Base-by-base conservation (phyloP, 129 eudicot species). In the Lactuca saligna region DNA sequence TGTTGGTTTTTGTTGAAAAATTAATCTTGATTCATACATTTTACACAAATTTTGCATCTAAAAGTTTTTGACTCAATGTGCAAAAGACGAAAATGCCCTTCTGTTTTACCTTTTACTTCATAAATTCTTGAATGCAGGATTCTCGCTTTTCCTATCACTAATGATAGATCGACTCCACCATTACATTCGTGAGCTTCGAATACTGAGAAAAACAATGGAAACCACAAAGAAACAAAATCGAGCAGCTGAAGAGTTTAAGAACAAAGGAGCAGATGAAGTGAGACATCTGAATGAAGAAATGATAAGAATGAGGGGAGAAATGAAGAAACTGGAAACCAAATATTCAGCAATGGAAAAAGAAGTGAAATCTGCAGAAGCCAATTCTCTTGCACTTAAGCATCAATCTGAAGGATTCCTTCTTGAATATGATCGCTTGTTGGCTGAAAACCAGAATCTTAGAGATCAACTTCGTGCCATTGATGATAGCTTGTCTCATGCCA, bases 141-240 rank as follows among this genome's bases (percentile, higher is more conserved):
- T 88, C 57, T 66, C 79, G 13, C 81, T 88, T 37, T 85, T 88
- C 41, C 75, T 89, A 11, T 78, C 89, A 31, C 76, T 89, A 31
- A 89, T 89, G 92, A 80, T 89, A 29, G 92, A 89, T 54, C 77
- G 91, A 37, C 80, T 86, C 61, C 96, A 89, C 74, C 87, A 89
- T 39, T 86, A 89, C 79, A 89, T 88, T 37, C 74, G 90, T 61
- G 89, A 88, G 68, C 89, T 86, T 17, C 78, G 89, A 13, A 64
- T 78, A 42, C 83, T 85, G 14, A 74, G 91, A 63, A 85, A 85
- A 65, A 57, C 85, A 17, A 72, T 83, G 89, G 91, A 83, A 74
- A 76, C 82, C 13, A 75, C 84, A 42, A 89, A 86, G 78, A 86
- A 89, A 71, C 96, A 81, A 66, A 81, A 65, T 78, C 73, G 89